Evolutionary conservation across 2,329 filamentous ascomycete species (phyloP).

Genomic region (Chaetomium sp.): DNA sequence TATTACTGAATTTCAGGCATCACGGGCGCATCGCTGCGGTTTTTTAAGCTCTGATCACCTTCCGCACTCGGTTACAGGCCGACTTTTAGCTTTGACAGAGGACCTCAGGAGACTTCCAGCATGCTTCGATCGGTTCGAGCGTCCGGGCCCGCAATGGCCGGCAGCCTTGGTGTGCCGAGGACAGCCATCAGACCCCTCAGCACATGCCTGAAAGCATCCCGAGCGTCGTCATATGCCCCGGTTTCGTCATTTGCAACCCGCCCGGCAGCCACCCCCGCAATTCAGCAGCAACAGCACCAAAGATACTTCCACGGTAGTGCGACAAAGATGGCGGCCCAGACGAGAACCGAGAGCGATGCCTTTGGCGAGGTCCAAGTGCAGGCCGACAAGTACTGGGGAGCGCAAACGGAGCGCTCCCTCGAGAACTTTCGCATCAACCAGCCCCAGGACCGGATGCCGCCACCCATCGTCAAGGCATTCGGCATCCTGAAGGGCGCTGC

Average conservation of each 20-base stretch:
- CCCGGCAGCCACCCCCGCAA: slow-evolving; percentile 32
- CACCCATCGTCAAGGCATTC: slow-evolving; percentile 88
- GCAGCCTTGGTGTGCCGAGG: slow-evolving; percentile 41
- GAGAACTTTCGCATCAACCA: slow-evolving; percentile 99
- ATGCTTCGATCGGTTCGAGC: slow-evolving; percentile 45
- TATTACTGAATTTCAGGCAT: not conserved
- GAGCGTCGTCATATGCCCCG: slow-evolving; percentile 30
- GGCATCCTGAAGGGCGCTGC: slow-evolving; percentile 97
- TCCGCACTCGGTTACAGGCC: slow-evolving; percentile 18
- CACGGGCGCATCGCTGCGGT: slow-evolving; percentile 13
- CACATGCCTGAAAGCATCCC: slow-evolving; percentile 40
- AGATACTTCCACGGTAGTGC: slow-evolving; percentile 50
- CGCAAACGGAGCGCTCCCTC: slow-evolving; percentile 93
- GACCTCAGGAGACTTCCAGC: slow-evolving; percentile 26
- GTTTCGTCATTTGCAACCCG: slow-evolving; percentile 31
- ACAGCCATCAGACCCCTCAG: slow-evolving; percentile 39
- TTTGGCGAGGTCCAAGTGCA: slow-evolving; percentile 96
- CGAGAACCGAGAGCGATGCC: slow-evolving; percentile 90
- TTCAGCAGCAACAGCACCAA: slow-evolving; percentile 30
- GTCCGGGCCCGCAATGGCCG: slow-evolving; percentile 39
- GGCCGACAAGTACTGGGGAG: slow-evolving; percentile 96
- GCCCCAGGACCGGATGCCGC: slow-evolving; percentile 97
- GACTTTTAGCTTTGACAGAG: slow-evolving; percentile 3
- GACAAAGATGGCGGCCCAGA: slow-evolving; percentile 54
- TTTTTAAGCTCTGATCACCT: slow-evolving; percentile 11